Evolutionary conservation across 805 yeast genomes (phyloP).

Genomic region (Ogataea dorogensis): DNA sequence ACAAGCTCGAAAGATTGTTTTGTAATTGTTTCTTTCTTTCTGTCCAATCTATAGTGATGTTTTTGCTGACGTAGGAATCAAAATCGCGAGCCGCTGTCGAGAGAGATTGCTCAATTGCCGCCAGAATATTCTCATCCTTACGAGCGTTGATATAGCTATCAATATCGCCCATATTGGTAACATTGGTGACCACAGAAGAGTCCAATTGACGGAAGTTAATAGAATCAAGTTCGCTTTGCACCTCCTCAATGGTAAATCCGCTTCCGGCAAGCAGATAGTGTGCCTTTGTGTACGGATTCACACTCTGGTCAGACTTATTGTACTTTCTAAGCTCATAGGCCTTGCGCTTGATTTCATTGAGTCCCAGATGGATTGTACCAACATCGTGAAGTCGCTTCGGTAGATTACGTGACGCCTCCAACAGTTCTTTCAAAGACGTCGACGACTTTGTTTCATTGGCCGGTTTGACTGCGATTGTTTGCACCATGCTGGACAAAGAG

Average conservation of each 20-base stretch:
- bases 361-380: constrained; percentile 78
- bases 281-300: constrained; percentile 57
- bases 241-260: constrained; percentile 83
- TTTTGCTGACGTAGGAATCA: constrained; percentile 70
- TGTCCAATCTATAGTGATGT: constrained; percentile 81
- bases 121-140: constrained; percentile 77
- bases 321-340: constrained; percentile 55
- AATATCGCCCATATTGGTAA: constrained; percentile 39
- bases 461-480: constrained; percentile 4
- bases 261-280: constrained; percentile 89
- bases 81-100: constrained; percentile 76
- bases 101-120: constrained; percentile 80
- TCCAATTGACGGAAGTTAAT: constrained; percentile 32
- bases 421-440: constrained; percentile 58
- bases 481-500: constrained; percentile 8
- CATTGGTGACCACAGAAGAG: constrained; percentile 7
- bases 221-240: constrained; percentile 57
- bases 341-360: constrained; percentile 72
- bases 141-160: constrained; percentile 64
- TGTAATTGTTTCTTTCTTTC: constrained; percentile 71
- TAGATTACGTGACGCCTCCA: constrained; percentile 73
- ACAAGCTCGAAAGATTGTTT: constrained; percentile 62
- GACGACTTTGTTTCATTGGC: constrained; percentile 15
- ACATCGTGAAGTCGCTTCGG: constrained; percentile 65
- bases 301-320: constrained; percentile 36